These are phyloP conservation scores for Clathrospora elynae DNA, from an alignment of 2,329 filamentous ascomycete species.

Conservation along the genomic window DNA sequence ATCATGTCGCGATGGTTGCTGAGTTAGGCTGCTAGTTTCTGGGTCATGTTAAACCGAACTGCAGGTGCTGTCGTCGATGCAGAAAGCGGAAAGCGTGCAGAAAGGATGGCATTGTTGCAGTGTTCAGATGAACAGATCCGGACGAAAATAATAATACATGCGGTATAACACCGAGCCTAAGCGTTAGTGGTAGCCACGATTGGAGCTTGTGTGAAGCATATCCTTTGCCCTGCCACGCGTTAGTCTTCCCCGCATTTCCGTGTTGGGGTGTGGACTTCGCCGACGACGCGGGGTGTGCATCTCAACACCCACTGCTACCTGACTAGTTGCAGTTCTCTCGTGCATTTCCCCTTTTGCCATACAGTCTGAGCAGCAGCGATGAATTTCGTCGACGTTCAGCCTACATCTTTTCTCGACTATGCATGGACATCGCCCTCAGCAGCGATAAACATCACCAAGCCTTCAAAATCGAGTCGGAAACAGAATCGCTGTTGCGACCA, in stretches of 20 bases:
- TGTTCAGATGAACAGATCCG: too few relatives aligned
- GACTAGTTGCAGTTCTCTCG: constrained; percentile 19
- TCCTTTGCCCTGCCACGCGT: constrained; percentile 17
- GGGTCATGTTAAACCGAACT: too few relatives aligned
- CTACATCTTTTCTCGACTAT: constrained; percentile 45
- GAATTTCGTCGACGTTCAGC: constrained; percentile 47
- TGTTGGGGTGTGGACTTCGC: constrained; percentile 25
- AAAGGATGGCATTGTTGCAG: too few relatives aligned
- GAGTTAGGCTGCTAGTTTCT: too few relatives aligned
- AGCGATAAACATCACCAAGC: constrained; percentile 27
- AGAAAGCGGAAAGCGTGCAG: too few relatives aligned
- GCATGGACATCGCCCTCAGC: constrained; percentile 43
- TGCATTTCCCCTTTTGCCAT: constrained; percentile 37
- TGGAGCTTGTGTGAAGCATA: constrained; percentile 5
- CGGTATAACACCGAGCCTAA: too few relatives aligned
- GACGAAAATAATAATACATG: too few relatives aligned
- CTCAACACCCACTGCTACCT: constrained; percentile 26
- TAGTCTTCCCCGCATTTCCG: constrained; percentile 38
- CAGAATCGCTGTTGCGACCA: constrained; percentile 55
- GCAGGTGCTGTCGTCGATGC: too few relatives aligned
- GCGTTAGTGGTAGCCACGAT: constrained; percentile 1
- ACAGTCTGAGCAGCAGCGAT: constrained; percentile 34
- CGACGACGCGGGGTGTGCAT: constrained; percentile 39
- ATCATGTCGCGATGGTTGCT: too few relatives aligned
- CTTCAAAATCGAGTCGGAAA: constrained; percentile 45